These are phyloP conservation scores for Pleurotus cornucopiae DNA, from an alignment of 768 basidiomycete species.

Conservation along the genomic window DNA sequence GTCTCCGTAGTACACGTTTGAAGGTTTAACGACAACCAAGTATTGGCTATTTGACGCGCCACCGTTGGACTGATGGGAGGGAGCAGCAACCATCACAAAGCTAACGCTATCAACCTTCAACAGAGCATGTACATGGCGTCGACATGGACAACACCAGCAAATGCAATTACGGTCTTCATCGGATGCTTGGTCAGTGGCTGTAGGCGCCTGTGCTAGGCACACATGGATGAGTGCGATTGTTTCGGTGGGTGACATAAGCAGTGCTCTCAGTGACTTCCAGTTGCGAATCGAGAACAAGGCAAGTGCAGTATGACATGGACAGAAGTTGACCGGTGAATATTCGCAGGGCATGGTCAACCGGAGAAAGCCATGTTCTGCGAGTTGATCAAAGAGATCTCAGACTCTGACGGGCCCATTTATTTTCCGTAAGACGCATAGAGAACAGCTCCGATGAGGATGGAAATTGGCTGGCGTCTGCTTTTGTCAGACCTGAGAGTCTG, in stretches of 20 bases:
- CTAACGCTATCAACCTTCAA: no score
- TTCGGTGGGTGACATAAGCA: slow-evolving; percentile 12
- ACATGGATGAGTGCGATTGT: slow-evolving; percentile 16
- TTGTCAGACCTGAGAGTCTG: slow-evolving; percentile 25
- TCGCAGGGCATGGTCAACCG: slow-evolving; percentile 4
- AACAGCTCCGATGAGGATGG: slow-evolving; percentile 38
- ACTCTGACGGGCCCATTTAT: slow-evolving; percentile 22
- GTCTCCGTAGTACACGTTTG: no score
- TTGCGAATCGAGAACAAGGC: no score
- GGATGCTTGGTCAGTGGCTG: no score
- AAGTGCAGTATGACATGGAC: not conserved
- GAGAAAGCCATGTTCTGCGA: slow-evolving; percentile 12
- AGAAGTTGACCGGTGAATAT: slow-evolving; percentile 2
- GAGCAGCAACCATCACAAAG: no score
- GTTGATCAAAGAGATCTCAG: slow-evolving; percentile 14
- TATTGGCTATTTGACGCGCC: no score
- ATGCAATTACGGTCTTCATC: no score
- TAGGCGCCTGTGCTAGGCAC: slow-evolving; percentile 14
- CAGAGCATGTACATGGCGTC: no score
- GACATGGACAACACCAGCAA: no score
- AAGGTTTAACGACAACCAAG: no score
- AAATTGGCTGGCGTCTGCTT: slow-evolving; percentile 17
- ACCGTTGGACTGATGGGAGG: no score
- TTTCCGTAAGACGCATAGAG: slow-evolving; percentile 24
- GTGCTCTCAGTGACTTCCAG: no score